Evolutionary conservation across 73 alveolate species (phyloP).

Genomic region (Tetrahymena malaccensis): DNA sequence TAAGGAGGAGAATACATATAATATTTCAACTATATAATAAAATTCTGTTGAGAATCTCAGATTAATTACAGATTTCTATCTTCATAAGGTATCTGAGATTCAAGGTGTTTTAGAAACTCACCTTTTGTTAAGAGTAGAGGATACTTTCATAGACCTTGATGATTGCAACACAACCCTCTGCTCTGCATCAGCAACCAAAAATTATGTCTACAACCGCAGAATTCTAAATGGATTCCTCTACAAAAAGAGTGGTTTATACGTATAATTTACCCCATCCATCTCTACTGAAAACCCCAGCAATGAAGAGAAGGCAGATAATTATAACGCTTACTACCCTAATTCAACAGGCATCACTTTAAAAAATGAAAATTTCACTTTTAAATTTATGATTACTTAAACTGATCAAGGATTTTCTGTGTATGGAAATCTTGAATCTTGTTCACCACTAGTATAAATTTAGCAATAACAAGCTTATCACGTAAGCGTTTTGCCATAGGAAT

Average conservation of each 20-base stretch:
- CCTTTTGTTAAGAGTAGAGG: background rate
- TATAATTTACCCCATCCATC: background rate
- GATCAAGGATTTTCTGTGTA: background rate
- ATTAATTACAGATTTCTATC: background rate
- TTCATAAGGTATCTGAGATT: background rate
- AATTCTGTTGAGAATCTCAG: background rate
- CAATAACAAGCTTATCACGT: background rate
- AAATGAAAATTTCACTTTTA: background rate
- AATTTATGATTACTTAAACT: background rate
- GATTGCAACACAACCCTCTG: background rate
- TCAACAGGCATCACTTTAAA: background rate
- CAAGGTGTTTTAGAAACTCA: background rate
- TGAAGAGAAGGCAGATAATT: background rate
- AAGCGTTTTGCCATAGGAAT: background rate
- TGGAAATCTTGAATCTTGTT: background rate
- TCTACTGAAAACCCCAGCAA: background rate
- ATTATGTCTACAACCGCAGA: background rate
- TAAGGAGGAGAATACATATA: background rate
- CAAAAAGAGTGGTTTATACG: background rate
- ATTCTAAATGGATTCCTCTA: background rate
- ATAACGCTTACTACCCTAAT: background rate
- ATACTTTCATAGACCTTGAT: background rate
- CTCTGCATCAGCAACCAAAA: background rate
- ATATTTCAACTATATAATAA: background rate
- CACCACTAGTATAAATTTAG: background rate